Evolutionary conservation across 2,329 filamentous ascomycete species (phyloP), one percentile per base, ranked within the genome.

Genomic region (Aspergillus fijiensis): DNA sequence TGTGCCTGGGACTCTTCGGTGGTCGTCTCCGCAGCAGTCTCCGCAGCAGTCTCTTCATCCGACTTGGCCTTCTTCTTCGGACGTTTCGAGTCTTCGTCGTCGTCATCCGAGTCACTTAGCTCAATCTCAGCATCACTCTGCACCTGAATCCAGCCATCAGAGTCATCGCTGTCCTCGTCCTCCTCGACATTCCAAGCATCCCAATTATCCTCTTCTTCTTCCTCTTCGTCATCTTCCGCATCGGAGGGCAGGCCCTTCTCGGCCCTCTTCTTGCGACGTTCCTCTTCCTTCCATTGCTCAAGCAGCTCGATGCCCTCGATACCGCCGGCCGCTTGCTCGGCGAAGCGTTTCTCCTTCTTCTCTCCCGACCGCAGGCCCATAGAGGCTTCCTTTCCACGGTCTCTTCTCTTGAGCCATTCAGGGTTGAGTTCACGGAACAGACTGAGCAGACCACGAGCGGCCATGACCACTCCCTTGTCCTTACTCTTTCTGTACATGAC

Each of bases 381-480:
- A 0, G 91, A 87, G 12, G 95, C 95, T 56, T 92, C 88, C 80
- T 96, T 96, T 69, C 95, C 95, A 68, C 95, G 87, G 73, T 97
- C 95, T 71, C 90, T 87, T 82, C 92, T 96, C 77, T 89, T 89
- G 61, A 99, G 80, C 79, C 98, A 85, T 66, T 96, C 91, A 0
- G 95, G 91, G 39, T 89, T 92, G 14, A 96, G 90, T 72, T 98
- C 93, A 67, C 95, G 84, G 80, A 96, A 99, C 5, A 99, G 82
- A 25, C 91, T 92, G 48, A 99, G 81, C 6, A 99, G 81, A 64
- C 95, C 94, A 75, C 95, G 94, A 14, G 94, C 92, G 7, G 95
- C 95, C 95, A 99, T 98, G 85, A 96, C 93, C n/a, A 95, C 91
- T 61, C 94, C 93, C 81, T 98, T 99, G 73, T 99, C 95, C 74